Conservation (phyloP, 1,139 yeast genomes). For the Taphrina flavorubra region DNA sequence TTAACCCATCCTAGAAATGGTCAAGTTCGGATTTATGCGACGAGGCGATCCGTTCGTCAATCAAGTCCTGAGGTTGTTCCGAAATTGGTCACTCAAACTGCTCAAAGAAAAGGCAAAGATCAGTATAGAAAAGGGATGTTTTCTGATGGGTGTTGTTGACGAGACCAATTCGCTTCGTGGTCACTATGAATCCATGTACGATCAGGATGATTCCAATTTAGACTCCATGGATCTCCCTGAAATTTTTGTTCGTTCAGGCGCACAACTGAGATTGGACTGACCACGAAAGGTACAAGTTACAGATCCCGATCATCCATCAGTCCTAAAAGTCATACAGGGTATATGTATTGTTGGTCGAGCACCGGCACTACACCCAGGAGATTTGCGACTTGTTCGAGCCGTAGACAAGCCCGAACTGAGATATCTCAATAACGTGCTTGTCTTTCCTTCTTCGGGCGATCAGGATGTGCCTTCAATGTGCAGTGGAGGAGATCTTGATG, state of each 20-base stretch:
- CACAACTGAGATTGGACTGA: background rate
- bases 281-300: slow-evolving; percentile 22
- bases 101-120: slow-evolving; percentile 43
- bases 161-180: slow-evolving; percentile 41
- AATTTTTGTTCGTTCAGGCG: slow-evolving; percentile 18
- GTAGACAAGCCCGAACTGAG: slow-evolving; percentile 37
- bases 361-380: slow-evolving; percentile 44
- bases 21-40: slow-evolving; percentile 28
- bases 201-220: slow-evolving; percentile 11
- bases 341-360: slow-evolving; percentile 42
- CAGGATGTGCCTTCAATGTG: slow-evolving; percentile 43
- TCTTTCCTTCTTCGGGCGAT: slow-evolving; percentile 41
- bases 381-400: slow-evolving; percentile 42
- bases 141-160: slow-evolving; percentile 43
- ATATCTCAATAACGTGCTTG: slow-evolving; percentile 42
- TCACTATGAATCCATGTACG: slow-evolving; percentile 34
- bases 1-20: slow-evolving; percentile 15
- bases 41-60: slow-evolving; percentile 41
- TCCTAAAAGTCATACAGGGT: slow-evolving; percentile 35
- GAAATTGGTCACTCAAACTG: slow-evolving; percentile 37
- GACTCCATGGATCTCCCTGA: slow-evolving; percentile 40
- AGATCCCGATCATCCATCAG: slow-evolving; percentile 2
- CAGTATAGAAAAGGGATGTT: slow-evolving; percentile 39
- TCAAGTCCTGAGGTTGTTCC: slow-evolving; percentile 35
- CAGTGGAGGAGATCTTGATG: slow-evolving; percentile 44